Base-by-base conservation (phyloP, 2,329 filamentous ascomycete genomes). In the Aspergillus transmontanensis region DNA sequence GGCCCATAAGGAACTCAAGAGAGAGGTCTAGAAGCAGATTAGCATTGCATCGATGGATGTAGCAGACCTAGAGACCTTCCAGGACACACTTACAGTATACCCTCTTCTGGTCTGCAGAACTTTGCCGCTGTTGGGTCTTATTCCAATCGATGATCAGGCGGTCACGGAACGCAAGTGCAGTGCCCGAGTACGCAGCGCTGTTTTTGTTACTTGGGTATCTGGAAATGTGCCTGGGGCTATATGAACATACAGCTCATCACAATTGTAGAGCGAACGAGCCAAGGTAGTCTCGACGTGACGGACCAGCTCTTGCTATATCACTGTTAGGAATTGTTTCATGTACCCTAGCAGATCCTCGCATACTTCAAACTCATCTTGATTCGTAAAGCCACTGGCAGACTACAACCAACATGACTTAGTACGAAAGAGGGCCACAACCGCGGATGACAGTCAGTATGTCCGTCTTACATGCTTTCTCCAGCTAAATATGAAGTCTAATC, bases 211-310 rank as follows among this genome's bases (percentile, higher is more conserved):
- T 43, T 66, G 60, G 64, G 23, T 28, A 23, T 39, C 23, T 54
- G 19, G 39, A 30, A 12, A 36, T 6, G 16, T 11, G 30, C n/a
- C 9, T 41, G 32, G 28, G 12, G 4, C 3, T 50, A 19, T 6
- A 10, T 23, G 19, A 51, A 71, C 82, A 66, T 72, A 86, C 79
- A 84, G 79, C 81, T 99, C 95, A 83, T 99, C 94, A 81, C 95
- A 99, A 81, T 99, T 99, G 87, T 94, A 98, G 78, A 99, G 87
- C 74, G 94, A 97, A 65, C 95, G 92, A 66, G 95, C 95, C 65
- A 99, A 86, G 3, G 94, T 97, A 3, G 95, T 98, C 81, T 99
- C 95, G 74, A 99, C 92, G 83, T 99, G 95, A 69, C 90, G 90
- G 68, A 99, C 93, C 62, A 96, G 86, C 75, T 97, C 94, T 76